phyloP scores from a whole-genome alignment of 2,329 filamentous ascomycete species.

The Fusarium sp. region DNA sequence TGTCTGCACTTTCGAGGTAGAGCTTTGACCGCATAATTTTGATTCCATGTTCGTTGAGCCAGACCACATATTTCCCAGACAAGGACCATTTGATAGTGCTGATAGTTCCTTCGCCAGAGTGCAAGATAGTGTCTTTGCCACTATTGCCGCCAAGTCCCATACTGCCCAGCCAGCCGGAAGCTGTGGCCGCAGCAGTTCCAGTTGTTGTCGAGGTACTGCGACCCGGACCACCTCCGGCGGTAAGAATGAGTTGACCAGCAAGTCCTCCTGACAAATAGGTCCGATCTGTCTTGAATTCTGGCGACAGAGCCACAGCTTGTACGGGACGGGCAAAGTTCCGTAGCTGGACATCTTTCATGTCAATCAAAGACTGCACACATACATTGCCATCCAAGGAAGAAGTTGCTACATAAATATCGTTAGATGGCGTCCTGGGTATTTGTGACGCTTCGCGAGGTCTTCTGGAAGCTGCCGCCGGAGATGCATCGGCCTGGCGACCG shows the following conservation, averaged over 20 bases:
- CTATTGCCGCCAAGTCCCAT: conserved; percentile 83
- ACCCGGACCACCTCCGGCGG: conserved; percentile 81
- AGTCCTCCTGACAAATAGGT: conserved; percentile 92
- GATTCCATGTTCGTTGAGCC: conserved; percentile 97
- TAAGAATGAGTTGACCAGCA: conserved; percentile 88
- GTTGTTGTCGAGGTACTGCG: conserved; percentile 90
- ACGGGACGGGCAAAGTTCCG: conserved; percentile 95
- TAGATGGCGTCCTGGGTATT: conserved; percentile 81
- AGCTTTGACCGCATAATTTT: conserved; percentile 96
- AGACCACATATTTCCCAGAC: conserved; percentile 90
- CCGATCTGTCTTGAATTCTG: conserved; percentile 89
- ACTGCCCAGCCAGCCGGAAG: conserved; percentile 90
- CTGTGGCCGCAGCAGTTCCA: conserved; percentile 82
- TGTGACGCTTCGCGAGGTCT: conserved; percentile 63
- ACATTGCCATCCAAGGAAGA: conserved; percentile 97
- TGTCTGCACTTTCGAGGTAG: conserved; percentile 79
- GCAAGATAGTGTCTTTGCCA: conserved; percentile 87
- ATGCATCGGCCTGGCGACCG: conserved; percentile 51
- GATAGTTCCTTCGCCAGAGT: conserved; percentile 92
- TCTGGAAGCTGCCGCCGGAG: conserved; percentile 64
- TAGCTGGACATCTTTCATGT: conserved; percentile 88
- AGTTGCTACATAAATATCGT: conserved; percentile 92
- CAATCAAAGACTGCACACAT: conserved; percentile 87
- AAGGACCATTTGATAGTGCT: conserved; percentile 94
- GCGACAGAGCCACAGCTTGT: conserved; percentile 92